Base-by-base conservation (phyloP, 768 basidiomycete genomes). In the Collybia sordida region DNA sequence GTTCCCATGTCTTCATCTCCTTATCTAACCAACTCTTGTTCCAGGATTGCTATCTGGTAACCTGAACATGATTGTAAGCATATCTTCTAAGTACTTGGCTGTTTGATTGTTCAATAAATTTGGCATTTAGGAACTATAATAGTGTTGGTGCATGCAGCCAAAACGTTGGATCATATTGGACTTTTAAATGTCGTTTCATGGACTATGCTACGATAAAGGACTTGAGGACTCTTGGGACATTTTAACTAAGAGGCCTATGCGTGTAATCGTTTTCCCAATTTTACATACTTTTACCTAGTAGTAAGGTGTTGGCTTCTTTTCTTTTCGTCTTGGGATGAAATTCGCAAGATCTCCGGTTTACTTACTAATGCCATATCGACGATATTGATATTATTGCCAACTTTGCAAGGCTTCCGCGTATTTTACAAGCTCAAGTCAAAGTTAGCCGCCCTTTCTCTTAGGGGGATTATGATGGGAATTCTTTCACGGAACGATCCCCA, bases 11-110 rank as follows among this genome's bases (percentile, higher is more conserved):
- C 37, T 27, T 28, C 6, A 42, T 15, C 22, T 19, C 21, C 18
- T 18, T 21, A 19, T 19, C 38, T 46, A 18, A 53, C n/a, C n/a
- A n/a, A 28, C 23, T 17, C 23, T n/a, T 43, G 21, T 18, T 35
- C 31, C 57, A 81, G 80, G 87, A 59, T 67, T 93, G 55, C 76
- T 94, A 42, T 90, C 90, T 38, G 90, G 92, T 54, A 92, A 90
- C 71, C 70, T 93, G 66, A 86, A 82, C 63, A 88, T 92, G 83
- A 92, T 86, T 63, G 85, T 79, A 59, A 47, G 75, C 66, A 14
- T 19, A 15, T 14, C 21, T 28, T 37, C n/a, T 43, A 6, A 25
- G 8, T 15, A 14, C 36, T 22, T 28, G 15, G 28, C 23, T n/a
- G n/a, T n/a, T 31, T 43, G 11, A 40, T 36, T 44, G 18, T 37